Conservation (phyloP, 176 grass and related monocot species). For the Oryza rufipogon region DNA sequence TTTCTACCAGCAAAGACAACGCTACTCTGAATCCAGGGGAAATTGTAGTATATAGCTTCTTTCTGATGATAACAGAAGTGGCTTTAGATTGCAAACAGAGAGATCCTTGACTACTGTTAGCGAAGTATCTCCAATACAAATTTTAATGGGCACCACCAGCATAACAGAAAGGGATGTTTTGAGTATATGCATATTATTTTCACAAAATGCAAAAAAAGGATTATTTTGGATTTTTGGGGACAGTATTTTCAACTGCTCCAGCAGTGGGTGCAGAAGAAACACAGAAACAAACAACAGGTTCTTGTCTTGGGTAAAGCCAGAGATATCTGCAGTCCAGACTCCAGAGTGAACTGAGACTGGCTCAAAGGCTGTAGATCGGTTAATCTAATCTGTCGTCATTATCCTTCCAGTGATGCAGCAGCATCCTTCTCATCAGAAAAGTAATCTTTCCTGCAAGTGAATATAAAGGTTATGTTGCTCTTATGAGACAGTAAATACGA, state of each 20-base stretch:
- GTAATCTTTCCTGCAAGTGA: conserved; percentile 66
- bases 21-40: background rate
- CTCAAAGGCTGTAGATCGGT: background rate
- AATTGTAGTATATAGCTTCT: background rate
- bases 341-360: background rate
- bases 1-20: background rate
- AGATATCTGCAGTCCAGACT: background rate
- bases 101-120: background rate
- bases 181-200: background rate
- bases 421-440: conserved; percentile 62
- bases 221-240: background rate
- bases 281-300: background rate
- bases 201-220: background rate
- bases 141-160: background rate
- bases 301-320: background rate
- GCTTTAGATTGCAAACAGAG: background rate
- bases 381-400: conserved; percentile 25
- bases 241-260: background rate
- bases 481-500: conserved; percentile 18
- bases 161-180: background rate
- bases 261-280: background rate
- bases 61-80: background rate
- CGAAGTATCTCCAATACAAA: background rate
- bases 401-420: conserved; percentile 41
- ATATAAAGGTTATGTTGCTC: background rate